Base-by-base conservation (phyloP, 805 yeast species). In the Sungouiozyma intestinalis region DNA sequence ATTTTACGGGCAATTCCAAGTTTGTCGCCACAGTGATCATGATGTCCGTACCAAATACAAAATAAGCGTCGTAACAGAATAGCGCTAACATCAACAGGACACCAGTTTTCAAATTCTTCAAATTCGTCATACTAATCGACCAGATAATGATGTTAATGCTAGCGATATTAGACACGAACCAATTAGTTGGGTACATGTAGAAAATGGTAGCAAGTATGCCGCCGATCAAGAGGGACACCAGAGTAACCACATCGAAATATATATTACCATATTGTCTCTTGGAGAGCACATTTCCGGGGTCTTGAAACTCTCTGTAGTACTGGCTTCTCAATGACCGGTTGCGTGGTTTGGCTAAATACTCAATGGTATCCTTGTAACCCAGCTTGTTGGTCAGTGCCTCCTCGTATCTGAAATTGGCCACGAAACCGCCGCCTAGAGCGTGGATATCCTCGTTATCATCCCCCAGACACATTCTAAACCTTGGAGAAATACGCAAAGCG, bases 21-120 rank as follows among this genome's bases (percentile, higher is more conserved):
- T 41, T 47, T 2, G 69, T 67, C 5, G 85, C 86, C 16, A 79
- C 86, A 1, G 74, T 66, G 33, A 69, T 64, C 87, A 81, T 81
- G 4, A 77, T 65, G 29, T 71, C 67, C 0, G 83, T 69, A 3
- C 71, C 74, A 57, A 79, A 81, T 1, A 81, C 87, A 60, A 81
- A 81, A 54, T 71, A 78, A 34, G 77, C 67, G 54, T 81, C 87
- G 55, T 80, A 81, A 34, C 73, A 48, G 50, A 79, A 77, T 35
- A 81, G 67, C 2, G 72, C 72, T 2, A 50, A 44, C 18, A 81
- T 59, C 29, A 78, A 52, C 9, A 73, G 46, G 14, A 65, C 51
- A 3, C 74, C 79, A 1, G 71, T 60, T 40, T 61, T 65, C 51
- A 78, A 72, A 35, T 66, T 69, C 15, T 69, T 59, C 11, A 78